Base-by-base conservation (phyloP, 164 flowering plant species). In the Paratinospora sagittata region DNA sequence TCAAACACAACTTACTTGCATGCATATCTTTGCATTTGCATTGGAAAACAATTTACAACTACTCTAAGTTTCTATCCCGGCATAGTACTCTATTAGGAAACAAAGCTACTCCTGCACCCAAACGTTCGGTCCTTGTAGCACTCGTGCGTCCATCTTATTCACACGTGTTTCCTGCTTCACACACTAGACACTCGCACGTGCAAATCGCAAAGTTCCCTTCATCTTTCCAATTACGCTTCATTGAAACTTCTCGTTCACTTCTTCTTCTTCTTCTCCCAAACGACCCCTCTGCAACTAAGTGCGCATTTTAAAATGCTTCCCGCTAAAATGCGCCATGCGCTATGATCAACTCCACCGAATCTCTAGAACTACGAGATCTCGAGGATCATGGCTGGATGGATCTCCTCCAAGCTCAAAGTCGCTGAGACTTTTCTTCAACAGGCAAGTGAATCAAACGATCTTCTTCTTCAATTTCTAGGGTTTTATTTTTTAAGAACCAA, bases 341-440 rank as follows among this genome's bases (percentile, higher is more conserved):
- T 39, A 64, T 39, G 34, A 67, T n/a, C 30, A 11, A 16, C 55
- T 55, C 34, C 2, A 30, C 34, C 37, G 19, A 60, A 60, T 33
- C 3, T 7, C 34, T 30, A 30, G 34, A 2, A 30, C 34, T 30
- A 30, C 34, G 34, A 30, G 34, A 30, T 70, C 55, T 41, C n/a
- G 11, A 65, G 27, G 63, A 43, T 62, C 69, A 93, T 91, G 97
- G 84, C 97, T 33, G 74, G 80, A 45, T 94, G 98, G 98, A 90
- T 94, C 90, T 89, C 98, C 17, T 89, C 95, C 64, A 94, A 92
- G 76, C 96, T 94, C 86, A 94, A 85, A 85, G 97, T 84, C 72
- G 97, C 98, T 11, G 97, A 94, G 70, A 82, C 82, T 17, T 79
- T 94, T 66, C 94, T 94, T 70, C 97, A 94, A 75, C 97, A 92